phyloP scores from a whole-genome alignment of 495 filamentous ascomycete genomes.

The Aspergillus steynii region DNA sequence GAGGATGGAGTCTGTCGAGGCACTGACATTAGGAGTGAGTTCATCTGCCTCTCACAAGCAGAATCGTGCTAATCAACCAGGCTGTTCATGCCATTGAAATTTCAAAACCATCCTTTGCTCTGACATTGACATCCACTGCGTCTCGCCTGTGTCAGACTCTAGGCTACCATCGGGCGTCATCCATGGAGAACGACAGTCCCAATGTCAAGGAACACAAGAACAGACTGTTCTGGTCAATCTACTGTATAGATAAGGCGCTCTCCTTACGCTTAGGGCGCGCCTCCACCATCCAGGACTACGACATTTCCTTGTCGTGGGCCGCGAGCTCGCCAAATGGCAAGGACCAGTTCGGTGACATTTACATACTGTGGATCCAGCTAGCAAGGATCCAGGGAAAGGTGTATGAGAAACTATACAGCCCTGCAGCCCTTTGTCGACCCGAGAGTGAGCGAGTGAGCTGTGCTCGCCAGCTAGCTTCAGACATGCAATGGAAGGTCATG shows the following conservation, averaged over 20 bases:
- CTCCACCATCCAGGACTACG: slow-evolving; percentile 61
- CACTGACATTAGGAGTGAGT: slow-evolving; percentile 58
- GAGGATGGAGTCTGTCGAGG: slow-evolving; percentile 57
- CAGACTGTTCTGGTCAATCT: slow-evolving; percentile 62
- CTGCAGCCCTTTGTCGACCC: slow-evolving; percentile 52
- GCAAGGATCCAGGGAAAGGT: slow-evolving; percentile 57
- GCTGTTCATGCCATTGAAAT: slow-evolving; percentile 60
- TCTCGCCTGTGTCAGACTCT: slow-evolving; percentile 61
- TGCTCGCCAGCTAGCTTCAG: slow-evolving; percentile 33
- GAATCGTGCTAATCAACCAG: slow-evolving; percentile 19
- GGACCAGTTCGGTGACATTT: slow-evolving; percentile 30
- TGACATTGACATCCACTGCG: slow-evolving; percentile 59
- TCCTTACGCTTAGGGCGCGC: slow-evolving; percentile 65
- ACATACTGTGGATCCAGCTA: slow-evolving; percentile 49
- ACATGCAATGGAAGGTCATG: slow-evolving; percentile 34
- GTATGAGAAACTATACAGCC: slow-evolving; percentile 63
- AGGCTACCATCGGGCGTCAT: slow-evolving; percentile 60
- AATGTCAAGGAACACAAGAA: slow-evolving; percentile 37
- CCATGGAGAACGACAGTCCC: slow-evolving; percentile 47
- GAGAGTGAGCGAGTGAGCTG: slow-evolving; percentile 42
- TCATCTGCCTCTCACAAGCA: neutral
- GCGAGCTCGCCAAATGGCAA: slow-evolving; percentile 28
- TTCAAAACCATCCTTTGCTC: slow-evolving; percentile 63
- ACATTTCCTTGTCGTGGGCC: slow-evolving; percentile 54
- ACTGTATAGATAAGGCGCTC: slow-evolving; percentile 60